These are phyloP conservation scores for Macaranga tanarius DNA, from an alignment of 441 rosid species.

Conservation along the genomic window DNA sequence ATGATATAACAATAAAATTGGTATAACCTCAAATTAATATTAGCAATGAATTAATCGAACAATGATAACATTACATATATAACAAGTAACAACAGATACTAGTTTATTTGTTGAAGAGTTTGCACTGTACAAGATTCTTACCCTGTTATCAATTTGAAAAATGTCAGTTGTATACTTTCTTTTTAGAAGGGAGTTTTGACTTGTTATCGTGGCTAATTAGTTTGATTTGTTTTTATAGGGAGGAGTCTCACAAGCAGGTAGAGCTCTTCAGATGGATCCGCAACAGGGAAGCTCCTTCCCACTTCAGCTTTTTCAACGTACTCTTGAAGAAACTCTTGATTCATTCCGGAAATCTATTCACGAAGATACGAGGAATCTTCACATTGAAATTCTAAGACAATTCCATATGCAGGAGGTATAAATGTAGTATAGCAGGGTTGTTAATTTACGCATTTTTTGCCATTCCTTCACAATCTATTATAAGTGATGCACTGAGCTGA, in stretches of 20 bases:
- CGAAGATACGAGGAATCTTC: slow-evolving; percentile 86
- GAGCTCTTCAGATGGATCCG: slow-evolving; percentile 47
- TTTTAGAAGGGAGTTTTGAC: no score
- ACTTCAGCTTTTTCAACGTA: slow-evolving; percentile 80
- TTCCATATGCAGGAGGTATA: slow-evolving; percentile 92
- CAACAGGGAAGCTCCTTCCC: slow-evolving; percentile 83
- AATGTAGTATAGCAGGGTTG: not conserved
- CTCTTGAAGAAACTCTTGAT: slow-evolving; percentile 79
- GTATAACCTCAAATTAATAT: no score
- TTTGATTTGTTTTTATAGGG: slow-evolving; percentile 49
- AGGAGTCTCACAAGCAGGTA: slow-evolving; percentile 47
- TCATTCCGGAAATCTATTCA: slow-evolving; percentile 85
- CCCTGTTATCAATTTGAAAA: no score
- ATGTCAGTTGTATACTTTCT: no score
- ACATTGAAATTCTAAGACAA: slow-evolving; percentile 84
- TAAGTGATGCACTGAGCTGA: slow-evolving; percentile 35
- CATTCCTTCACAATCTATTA: slow-evolving; percentile 4
- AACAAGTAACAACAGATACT: no score
- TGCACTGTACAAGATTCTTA: no score
- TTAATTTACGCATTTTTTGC: not conserved
- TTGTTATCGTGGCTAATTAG: slow-evolving; percentile 12
- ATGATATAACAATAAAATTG: no score
- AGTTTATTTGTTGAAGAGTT: no score
- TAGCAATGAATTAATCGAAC: no score
- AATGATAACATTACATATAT: no score